phyloP scores from a whole-genome alignment of 352 stramenopile genomes.

The Globisporangium paroecandrum region DNA sequence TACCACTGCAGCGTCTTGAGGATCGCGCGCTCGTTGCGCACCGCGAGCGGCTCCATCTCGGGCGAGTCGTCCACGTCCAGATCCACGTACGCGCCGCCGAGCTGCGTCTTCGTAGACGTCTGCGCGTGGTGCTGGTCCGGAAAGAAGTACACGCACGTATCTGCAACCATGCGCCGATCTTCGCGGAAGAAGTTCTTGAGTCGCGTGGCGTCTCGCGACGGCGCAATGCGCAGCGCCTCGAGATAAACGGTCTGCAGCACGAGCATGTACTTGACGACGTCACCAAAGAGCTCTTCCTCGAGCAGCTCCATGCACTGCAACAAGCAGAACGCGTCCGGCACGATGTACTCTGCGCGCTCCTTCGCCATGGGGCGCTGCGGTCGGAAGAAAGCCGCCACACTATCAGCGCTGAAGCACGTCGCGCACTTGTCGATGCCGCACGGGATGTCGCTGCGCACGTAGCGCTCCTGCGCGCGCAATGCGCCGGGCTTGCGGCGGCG shows the following conservation, averaged over 20 bases:
- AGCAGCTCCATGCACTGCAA: conserved; percentile 78
- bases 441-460: conserved; percentile 66
- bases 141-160: conserved; percentile 57
- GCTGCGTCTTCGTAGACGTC: conserved; percentile 43
- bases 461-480: conserved; percentile 63
- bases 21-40: conserved; percentile 42
- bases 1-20: conserved; percentile 70
- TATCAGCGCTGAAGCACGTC: conserved; percentile 28
- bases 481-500: conserved; percentile 69
- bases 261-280: conserved; percentile 39
- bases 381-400: conserved; percentile 22
- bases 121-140: conserved; percentile 66
- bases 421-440: conserved; percentile 58
- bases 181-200: conserved; percentile 69
- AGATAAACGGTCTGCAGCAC: conserved; percentile 75
- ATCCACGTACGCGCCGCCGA: conserved; percentile 17
- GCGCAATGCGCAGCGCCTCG: conserved; percentile 58
- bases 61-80: conserved; percentile 19
- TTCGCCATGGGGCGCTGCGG: conserved; percentile 30
- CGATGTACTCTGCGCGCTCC: conserved; percentile 49
- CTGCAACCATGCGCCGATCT: conserved; percentile 41
- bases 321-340: conserved; percentile 68
- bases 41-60: conserved; percentile 33
- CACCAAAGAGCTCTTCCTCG: conserved; percentile 47
- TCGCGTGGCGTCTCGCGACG: conserved; percentile 56